Evolutionary conservation across 345 rosid genomes (phyloP), one percentile per base, ranked within the genome.

Genomic region (Acer campestre): DNA sequence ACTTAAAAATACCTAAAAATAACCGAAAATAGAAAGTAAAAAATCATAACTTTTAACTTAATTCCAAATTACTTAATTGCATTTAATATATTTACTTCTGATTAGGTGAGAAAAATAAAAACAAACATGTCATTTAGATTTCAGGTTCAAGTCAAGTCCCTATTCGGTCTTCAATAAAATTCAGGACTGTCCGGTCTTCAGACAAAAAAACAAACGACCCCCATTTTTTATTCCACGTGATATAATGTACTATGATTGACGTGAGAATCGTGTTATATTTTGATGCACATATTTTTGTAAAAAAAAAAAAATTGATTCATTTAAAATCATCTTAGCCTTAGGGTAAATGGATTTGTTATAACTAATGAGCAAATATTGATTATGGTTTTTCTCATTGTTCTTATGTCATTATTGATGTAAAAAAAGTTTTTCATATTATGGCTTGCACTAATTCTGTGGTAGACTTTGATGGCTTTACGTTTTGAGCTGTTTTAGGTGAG

Each of bases 401-500:
- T 38, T 42, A 59, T 61, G 76, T n/a, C 4, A 58, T 55, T 7
- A 8, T 75, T 75, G 16, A 18, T 17, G 14, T 51, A 7, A 49
- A 62, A 48, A 35, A 16, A 12, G 6, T 42, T 42, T 53, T 2
- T 0, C 10, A 6, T 17, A 25, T 75, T 5, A 53, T 74, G 46
- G 49, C 12, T 22, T 64, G 23, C 13, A 66, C 38, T 18, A 31
- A 9, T 35, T 7, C 51, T 68, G 70, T 76, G 48, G 18, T 18
- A 66, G 59, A 63, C 42, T 75, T 31, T 67, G 53, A 42, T 72
- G 67, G 12, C 23, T 20, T 16, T 76, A 12, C 63, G 56, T 42
- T 51, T 38, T 82, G 58, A 70, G 79, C 75, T 66, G 61, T n/a
- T 84, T 79, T 75, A 96, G 99, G 99, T 65, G 98, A 97, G 87